These are phyloP conservation scores for Hypoxylon sp. DNA, from an alignment of 2,329 filamentous ascomycete genomes.

Conservation along the genomic window DNA sequence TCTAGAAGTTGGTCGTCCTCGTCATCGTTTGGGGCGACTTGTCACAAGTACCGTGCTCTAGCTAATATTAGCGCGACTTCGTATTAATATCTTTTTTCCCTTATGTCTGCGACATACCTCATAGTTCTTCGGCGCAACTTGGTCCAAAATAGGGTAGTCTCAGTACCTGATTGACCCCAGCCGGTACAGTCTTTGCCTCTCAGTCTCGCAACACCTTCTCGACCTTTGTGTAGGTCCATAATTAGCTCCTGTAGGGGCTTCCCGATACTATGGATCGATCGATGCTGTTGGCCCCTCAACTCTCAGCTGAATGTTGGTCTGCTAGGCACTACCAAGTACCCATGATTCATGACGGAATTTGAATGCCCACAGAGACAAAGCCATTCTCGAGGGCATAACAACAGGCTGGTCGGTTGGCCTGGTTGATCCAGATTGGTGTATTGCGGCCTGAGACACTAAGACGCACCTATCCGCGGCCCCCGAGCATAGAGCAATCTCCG, in stretches of 20 bases:
- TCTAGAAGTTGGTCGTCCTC: constrained; percentile 12
- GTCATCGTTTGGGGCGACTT: too few relatives aligned
- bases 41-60: constrained; percentile 7
- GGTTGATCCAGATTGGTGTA: constrained; percentile 9
- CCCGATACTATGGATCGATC: constrained; percentile 13
- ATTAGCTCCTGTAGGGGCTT: background rate
- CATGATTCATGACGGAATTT: constrained; percentile 29
- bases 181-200: constrained; percentile 1
- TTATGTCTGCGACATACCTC: too few relatives aligned
- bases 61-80: too few relatives aligned
- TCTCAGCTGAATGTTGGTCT: background rate
- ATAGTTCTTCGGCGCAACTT: too few relatives aligned
- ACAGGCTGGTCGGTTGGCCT: background rate
- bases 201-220: too few relatives aligned
- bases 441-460: constrained; percentile 26
- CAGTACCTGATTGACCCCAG: too few relatives aligned
- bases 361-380: background rate
- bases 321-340: constrained; percentile 9
- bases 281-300: background rate
- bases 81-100: too few relatives aligned
- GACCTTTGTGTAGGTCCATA: too few relatives aligned
- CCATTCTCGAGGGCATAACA: constrained; percentile 11
- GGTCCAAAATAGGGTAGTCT: too few relatives aligned
- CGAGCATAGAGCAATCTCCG: constrained; percentile 11
- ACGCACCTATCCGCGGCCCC: background rate